Base-by-base conservation (phyloP, 257 asterid genomes). In the Catharanthus roseus region DNA sequence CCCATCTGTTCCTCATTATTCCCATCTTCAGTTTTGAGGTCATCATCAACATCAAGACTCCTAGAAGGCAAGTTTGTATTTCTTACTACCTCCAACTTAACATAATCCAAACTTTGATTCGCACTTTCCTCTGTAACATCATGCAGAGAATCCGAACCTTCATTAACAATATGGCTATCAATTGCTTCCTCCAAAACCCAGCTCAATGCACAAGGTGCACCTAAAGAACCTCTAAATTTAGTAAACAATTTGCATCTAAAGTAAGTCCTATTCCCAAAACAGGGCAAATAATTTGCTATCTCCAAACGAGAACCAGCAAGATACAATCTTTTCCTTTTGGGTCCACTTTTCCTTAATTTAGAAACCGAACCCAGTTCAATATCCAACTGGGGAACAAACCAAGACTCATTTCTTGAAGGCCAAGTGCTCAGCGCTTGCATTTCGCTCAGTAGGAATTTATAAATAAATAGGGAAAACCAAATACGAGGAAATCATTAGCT, bases 341-440 rank as follows among this genome's bases (percentile, higher is more conserved):
- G 67, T 34, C 77, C 85, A 68, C 81, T 69, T 41, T 70, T 72
- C 67, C 72, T 69, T 47, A 82, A 81, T 74, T 71, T 72, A 67
- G 55, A 51, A 51, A 70, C 74, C 47, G 83, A 73, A 74, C 69
- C 77, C 54, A 74, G 70, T 44, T 83, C 87, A 49, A 65, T 76
- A 69, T 81, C 87, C 82, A 82, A 71, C n/a, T 77, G 85, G 23
- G 88, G 82, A 41, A 72, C 68, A 45, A 80, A 72, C 70, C 75
- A 73, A 57, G 63, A 82, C 47, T 83, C 95, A 73, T 74, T 76
- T 63, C 81, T 77, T 23, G 85, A 76, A 71, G 90, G 87, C 84
- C 90, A 86, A 66, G 90, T 72, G 42, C 87, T 76, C 74, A 87
- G 78, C 74, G 87, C 80, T 85, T 86, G 95, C 98, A 93, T 90